Base-by-base conservation (phyloP, 768 basidiomycete species). In the Russula sp. region DNA sequence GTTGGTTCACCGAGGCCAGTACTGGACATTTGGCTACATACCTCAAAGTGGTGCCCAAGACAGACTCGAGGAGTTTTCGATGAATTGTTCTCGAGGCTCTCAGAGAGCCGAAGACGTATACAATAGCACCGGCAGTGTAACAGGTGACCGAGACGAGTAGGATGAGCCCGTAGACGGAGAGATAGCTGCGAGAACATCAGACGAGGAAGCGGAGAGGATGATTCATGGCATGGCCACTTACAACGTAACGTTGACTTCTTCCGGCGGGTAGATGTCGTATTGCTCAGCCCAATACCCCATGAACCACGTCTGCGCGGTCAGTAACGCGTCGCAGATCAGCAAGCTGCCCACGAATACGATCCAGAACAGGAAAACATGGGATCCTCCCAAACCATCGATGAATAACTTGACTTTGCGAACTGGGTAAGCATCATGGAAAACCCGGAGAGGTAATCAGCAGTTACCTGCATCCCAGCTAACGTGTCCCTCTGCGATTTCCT, bases 41-140 rank as follows among this genome's bases (percentile, higher is more conserved):
- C 71, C 86, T 82, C 44, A 88, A 71, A 1, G 87, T 87, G 4
- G 84, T 82, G 5, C 83, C 79, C 14, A 88, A 71, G 0, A 88
- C 70, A 11, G 84, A 79, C 32, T 78, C 71, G 4, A 87, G 64
- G 1, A 89, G 76, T 61, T 76, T 72, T 27, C 70, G 68, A 68
- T 88, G 86, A 13, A 89, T 82, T 7, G 63, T 70, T 59, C 77
- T 75, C 4, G 84, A 84, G 2, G 86, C 86, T 58, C 82, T 74
- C 55, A 84, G 68, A 2, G 75, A 68, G 2, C 84, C 85, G 45
- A 72, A 73, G n/a, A 80, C 73, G 68, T 78, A 86, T 22, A 69
- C 54, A 8, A 79, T 57, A 18, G 70, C 76, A 1, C 71, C 77
- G 8, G 67, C 16, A 4, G 71, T 64, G 71, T 77, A 84, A 8